Conservation (phyloP, 106 monocot species). For the Dendrobium catenatum region DNA sequence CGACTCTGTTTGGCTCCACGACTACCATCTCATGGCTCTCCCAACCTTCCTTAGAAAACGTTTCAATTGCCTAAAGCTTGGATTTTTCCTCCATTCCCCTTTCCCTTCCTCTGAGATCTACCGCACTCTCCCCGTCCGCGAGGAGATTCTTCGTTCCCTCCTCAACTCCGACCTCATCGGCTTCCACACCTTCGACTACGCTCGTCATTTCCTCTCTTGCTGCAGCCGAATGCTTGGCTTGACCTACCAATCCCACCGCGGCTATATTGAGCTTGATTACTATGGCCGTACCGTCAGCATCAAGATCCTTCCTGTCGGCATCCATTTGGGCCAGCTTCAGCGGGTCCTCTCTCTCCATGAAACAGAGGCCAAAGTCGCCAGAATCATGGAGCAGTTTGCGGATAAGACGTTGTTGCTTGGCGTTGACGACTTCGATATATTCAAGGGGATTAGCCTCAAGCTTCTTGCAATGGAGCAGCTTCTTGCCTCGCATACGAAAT, state of each 20-base stretch:
- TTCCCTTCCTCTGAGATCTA: constrained; percentile 54
- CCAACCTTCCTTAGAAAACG: constrained; percentile 48
- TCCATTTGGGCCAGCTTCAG: constrained; percentile 35
- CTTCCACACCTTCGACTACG: constrained; percentile 56
- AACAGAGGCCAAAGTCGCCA: constrained; percentile 32
- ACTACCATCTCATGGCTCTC: constrained; percentile 52
- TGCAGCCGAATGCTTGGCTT: constrained; percentile 50
- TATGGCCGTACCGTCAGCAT: constrained; percentile 47
- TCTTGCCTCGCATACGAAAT: constrained; percentile 24
- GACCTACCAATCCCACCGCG: constrained; percentile 42
- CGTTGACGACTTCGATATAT: constrained; percentile 54
- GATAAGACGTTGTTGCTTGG: constrained; percentile 29
- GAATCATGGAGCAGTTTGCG: constrained; percentile 22
- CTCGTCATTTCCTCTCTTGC: constrained; percentile 53
- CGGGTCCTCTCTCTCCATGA: constrained; percentile 25
- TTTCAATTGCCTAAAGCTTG: constrained; percentile 43
- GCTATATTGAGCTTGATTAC: constrained; percentile 43
- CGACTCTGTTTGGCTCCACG: constrained; percentile 52
- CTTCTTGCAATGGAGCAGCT: constrained; percentile 49
- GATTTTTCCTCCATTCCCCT: constrained; percentile 48
- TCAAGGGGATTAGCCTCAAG: constrained; percentile 52
- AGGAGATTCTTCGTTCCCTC: constrained; percentile 43
- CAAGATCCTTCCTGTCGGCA: constrained; percentile 48
- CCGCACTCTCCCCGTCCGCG: constrained; percentile 45
- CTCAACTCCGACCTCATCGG: constrained; percentile 54